phyloP scores from a whole-genome alignment of 1,284 basidiomycete species.

The Microbotryomycetes sp. region DNA sequence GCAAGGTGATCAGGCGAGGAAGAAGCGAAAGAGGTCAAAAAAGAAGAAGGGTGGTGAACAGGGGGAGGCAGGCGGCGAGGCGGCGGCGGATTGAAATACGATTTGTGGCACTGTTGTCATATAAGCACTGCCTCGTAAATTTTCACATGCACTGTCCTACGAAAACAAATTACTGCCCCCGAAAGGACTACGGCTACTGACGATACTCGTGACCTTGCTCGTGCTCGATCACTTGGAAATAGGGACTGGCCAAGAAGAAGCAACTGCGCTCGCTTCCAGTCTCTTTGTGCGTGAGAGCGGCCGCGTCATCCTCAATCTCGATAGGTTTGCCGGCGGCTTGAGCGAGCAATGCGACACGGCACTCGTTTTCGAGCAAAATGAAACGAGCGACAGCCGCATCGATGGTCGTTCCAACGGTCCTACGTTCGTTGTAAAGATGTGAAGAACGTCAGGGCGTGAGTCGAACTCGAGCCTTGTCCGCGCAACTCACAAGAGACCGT shows the following conservation, averaged over 20 bases:
- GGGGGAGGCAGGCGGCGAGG: background rate
- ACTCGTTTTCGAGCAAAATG: conserved; percentile 45
- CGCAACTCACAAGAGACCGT: conserved; percentile 44
- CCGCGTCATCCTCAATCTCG: conserved; percentile 20
- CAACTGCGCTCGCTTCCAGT: conserved; percentile 3
- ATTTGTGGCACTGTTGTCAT: background rate
- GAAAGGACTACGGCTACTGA: background rate
- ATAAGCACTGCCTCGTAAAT: too few species aligned
- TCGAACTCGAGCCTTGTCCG: too few species aligned
- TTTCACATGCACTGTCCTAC: too few species aligned
- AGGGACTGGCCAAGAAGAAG: conserved; percentile 16
- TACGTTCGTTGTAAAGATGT: too few species aligned
- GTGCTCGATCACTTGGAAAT: conserved; percentile 15
- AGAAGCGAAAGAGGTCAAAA: background rate
- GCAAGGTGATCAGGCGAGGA: background rate
- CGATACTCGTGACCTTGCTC: conserved; percentile 12
- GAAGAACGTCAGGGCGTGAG: too few species aligned
- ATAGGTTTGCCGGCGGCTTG: conserved; percentile 43
- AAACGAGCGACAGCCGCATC: conserved; percentile 46
- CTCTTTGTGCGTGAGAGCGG: conserved; percentile 17
- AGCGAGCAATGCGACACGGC: conserved; percentile 50
- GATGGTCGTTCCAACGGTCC: conserved; percentile 47
- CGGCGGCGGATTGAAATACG: background rate
- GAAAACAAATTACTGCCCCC: too few species aligned
- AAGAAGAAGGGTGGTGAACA: background rate